Base-by-base conservation (phyloP, 2,329 filamentous ascomycete genomes). In the Trichoderma hamatum region DNA sequence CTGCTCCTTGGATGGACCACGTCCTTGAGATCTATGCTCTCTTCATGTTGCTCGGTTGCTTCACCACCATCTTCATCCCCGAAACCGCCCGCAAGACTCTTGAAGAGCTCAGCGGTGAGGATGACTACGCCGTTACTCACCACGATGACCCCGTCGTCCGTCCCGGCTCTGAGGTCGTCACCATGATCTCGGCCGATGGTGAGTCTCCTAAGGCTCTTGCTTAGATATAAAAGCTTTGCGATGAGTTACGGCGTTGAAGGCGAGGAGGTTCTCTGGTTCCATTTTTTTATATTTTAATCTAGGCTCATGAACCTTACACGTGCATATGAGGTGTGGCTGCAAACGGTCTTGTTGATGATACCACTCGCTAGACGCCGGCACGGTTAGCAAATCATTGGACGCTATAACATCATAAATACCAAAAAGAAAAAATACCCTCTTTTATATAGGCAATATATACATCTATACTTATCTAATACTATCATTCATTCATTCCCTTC, bases 81-180 rank as follows among this genome's bases (percentile, higher is more conserved):
- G 91, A 93, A 83, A 93, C 89, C 24, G 92, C 91, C 82, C 83
- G 89, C 69, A 90, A 89, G 84, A 92, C 90, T 1, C 85, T 94
- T 36, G 92, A 92, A 77, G 84, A 89, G 77, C 82, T 92, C 13
- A 75, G 74, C 10, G 78, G 78, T 30, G 79, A 80, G 72, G 77
- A 79, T 30, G 77, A 78, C 71, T 79, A 77, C 49, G 74, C 76
- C 24, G 62, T 62, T 21, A 52, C 19, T 11, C 68, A 66, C 56
- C 61, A n/a, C 5, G 21, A 28, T 26, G 51, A 61, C 11, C 11
- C 11, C 39, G 21, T 21, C 24, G 60, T 61, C 24, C 26, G n/a
- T 32, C 54, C 62, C n/a, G 63, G 58, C 36, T 49, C 52, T 11
- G 63, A 67, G 52, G 54, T 67, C 39, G 26, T 67, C 30, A 24